Conservation (phyloP, 371 early-diverging fungal genomes). For the Mucor racemosus region DNA sequence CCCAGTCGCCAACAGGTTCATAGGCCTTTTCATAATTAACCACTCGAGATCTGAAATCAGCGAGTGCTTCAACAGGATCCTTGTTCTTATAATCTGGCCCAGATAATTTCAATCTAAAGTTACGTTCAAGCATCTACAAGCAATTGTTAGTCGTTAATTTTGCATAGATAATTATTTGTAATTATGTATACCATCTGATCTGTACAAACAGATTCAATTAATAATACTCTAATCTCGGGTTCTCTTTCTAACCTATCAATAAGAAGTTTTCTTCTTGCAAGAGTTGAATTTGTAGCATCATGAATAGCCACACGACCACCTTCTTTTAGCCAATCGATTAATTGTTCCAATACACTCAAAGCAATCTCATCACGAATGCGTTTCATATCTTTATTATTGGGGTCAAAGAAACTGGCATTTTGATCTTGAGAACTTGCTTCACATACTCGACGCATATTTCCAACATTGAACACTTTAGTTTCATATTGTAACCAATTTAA, state of each 20-base stretch:
- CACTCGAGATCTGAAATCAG: conserved; percentile 79
- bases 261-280: conserved; percentile 66
- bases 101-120: conserved; percentile 80
- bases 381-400: conserved; percentile 69
- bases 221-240: conserved; percentile 60
- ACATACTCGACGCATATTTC: conserved; percentile 76
- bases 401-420: conserved; percentile 77
- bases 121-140: conserved; percentile 65
- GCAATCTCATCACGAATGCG: conserved; percentile 77
- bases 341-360: conserved; percentile 78
- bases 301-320: conserved; percentile 84
- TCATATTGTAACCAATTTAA: conserved; percentile 72
- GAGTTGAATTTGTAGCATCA: conserved; percentile 90
- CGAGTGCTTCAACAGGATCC: conserved; percentile 70
- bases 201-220: conserved; percentile 81
- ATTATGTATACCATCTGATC: conserved; percentile 48
- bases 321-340: conserved; percentile 74
- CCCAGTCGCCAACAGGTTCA: conserved; percentile 77
- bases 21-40: conserved; percentile 85
- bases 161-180: not conserved
- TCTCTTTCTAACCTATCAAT: conserved; percentile 65
- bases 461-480: conserved; percentile 85
- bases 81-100: conserved; percentile 85
- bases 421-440: conserved; percentile 50
- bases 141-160: not conserved